phyloP scores from a whole-genome alignment of 768 basidiomycete genomes.

The Clitopilus passeckerianus region DNA sequence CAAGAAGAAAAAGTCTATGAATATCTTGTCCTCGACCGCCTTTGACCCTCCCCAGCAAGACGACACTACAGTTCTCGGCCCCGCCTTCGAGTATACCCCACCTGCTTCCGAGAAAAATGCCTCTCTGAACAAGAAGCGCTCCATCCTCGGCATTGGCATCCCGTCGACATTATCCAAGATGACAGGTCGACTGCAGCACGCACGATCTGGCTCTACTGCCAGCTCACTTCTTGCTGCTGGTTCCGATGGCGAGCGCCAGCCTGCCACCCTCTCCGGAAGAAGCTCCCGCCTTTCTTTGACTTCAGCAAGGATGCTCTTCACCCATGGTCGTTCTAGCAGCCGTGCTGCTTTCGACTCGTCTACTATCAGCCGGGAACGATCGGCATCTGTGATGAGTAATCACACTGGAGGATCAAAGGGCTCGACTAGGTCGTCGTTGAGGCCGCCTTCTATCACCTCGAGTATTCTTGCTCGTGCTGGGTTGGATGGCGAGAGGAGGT shows the following conservation, averaged over 20 bases:
- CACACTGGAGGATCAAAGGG: slow-evolving; percentile 11
- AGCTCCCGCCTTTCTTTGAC: slow-evolving; percentile 28
- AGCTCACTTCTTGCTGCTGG: background rate
- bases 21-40: background rate
- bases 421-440: slow-evolving; percentile 28
- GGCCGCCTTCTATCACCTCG: slow-evolving; percentile 34
- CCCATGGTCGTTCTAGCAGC: background rate
- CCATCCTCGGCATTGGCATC: slow-evolving; percentile 57
- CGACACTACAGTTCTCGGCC: slow-evolving; percentile 28
- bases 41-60: background rate
- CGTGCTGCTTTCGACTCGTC: background rate
- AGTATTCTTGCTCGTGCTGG: slow-evolving; percentile 7
- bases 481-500: slow-evolving; percentile 20
- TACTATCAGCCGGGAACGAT: slow-evolving; percentile 20
- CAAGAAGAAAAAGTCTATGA: slow-evolving; percentile 19
- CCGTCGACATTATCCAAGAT: slow-evolving; percentile 43
- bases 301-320: slow-evolving; percentile 14
- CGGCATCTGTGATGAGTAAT: slow-evolving; percentile 27
- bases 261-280: background rate
- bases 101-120: slow-evolving; percentile 27
- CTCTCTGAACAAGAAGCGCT: slow-evolving; percentile 47
- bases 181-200: slow-evolving; percentile 33
- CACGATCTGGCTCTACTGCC: slow-evolving; percentile 33
- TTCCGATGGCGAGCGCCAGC: background rate
- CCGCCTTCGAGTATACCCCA: slow-evolving; percentile 23